Conservation (phyloP, 208 protist species). For the Leishmania lainsoni region DNA sequence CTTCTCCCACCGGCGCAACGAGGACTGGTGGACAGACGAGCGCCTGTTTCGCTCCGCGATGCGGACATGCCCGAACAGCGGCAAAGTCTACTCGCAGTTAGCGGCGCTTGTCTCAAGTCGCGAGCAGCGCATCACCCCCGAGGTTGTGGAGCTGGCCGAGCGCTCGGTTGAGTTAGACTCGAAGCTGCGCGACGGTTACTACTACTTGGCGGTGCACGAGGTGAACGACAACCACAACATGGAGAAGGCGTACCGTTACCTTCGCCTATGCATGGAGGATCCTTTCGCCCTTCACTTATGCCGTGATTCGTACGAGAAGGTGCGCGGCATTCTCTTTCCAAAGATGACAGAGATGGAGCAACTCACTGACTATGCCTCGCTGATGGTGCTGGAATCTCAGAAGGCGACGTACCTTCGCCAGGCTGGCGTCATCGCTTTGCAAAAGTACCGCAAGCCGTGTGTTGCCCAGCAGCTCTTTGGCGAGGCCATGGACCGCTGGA, state of each 20-base stretch:
- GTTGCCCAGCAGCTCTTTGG: slow-evolving; percentile 9
- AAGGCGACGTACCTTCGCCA: slow-evolving; percentile 36
- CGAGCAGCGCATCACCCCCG: slow-evolving; percentile 21
- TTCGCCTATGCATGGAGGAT: slow-evolving; percentile 40
- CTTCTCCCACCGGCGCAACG: slow-evolving; percentile 43
- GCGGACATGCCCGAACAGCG: slow-evolving; percentile 54
- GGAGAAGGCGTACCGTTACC: slow-evolving; percentile 29
- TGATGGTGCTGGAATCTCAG: slow-evolving; percentile 19
- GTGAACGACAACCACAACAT: slow-evolving; percentile 30
- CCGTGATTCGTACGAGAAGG: slow-evolving; percentile 22
- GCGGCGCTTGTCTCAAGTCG: slow-evolving; percentile 24
- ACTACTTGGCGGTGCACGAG: slow-evolving; percentile 46
- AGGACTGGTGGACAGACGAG: slow-evolving; percentile 49
- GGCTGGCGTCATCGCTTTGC: slow-evolving; percentile 24
- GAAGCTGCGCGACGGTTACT: slow-evolving; percentile 40
- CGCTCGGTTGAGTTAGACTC: slow-evolving; percentile 38
- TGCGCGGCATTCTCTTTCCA: slow-evolving; percentile 34
- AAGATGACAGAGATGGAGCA: slow-evolving; percentile 43
- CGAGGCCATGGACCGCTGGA: slow-evolving; percentile 28
- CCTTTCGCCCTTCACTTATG: slow-evolving; percentile 37
- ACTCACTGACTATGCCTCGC: slow-evolving; percentile 39
- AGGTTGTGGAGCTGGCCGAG: slow-evolving; percentile 33
- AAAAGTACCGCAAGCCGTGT: slow-evolving; percentile 15
- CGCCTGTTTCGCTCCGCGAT: slow-evolving; percentile 50
- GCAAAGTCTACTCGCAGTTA: slow-evolving; percentile 43